Base-by-base conservation (phyloP, 768 basidiomycete genomes). In the Cyclocybe cylindracea region DNA sequence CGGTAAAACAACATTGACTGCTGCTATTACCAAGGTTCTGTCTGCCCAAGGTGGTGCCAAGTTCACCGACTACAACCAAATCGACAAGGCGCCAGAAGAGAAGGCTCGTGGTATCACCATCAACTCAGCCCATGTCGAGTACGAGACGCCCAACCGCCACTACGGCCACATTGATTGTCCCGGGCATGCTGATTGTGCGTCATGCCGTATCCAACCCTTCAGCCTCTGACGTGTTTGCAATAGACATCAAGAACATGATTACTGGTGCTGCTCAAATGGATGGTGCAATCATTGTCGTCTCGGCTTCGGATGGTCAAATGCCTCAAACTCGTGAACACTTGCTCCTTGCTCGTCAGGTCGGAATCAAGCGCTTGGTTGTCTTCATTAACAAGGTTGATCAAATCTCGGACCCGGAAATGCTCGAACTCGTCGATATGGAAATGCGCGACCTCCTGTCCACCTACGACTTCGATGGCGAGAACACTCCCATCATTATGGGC, bases 361-460 rank as follows among this genome's bases (percentile, higher is more conserved):
- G 97, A 58, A 89, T 99, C 67, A 94, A 95, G 75, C 90, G 87
- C 70, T 84, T 99, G 35, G 94, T 98, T 52, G 97, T 99, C 59
- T 99, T 97, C 79, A 94, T 99, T 72, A 99, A 99, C 89, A 99
- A 99, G 75, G 87, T 99, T 54, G 97, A 99, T 75, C 84, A 88
- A 77, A 90, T 98, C 53, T 84, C 88, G 55, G 97, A 99, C 80
- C 85, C 88, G 5, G 97, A 99, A 79, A 98, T 99, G 94, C 77
- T 98, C 50, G 94, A 97, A 76, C 88, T 99, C 53, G 97, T 99
- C 54, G 97, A 99, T 62, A 98, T 99, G 95, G 97, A 99, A 81
- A 99, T 99, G 87, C 87, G 97, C 53, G 97, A 99, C 66, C 80
- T 99, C 9, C 81, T 99, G 18, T 74, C 85, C 3, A 85, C 85